Conservation (phyloP, 305 asterid genomes). For the Rubia balearica region DNA sequence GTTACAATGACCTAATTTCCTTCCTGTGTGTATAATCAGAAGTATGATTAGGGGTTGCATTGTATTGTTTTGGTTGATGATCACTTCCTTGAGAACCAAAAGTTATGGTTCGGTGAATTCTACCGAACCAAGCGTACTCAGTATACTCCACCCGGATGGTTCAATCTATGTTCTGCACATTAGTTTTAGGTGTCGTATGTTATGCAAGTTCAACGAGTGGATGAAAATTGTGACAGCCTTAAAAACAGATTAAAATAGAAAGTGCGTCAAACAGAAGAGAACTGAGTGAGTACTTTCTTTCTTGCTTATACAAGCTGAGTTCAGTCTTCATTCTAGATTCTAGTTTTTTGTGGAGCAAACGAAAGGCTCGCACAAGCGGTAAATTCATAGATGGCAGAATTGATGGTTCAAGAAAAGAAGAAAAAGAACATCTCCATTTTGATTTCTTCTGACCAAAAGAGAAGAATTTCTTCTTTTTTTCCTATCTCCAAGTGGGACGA, state of each 20-base stretch:
- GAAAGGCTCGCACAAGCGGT: neutral
- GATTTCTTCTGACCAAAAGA: neutral
- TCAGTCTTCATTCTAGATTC: neutral
- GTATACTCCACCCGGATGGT: no score
- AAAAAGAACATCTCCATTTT: neutral
- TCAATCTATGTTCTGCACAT: no score
- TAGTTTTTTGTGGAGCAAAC: neutral
- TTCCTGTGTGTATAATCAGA: neutral
- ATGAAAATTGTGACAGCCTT: no score
- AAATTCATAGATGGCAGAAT: neutral
- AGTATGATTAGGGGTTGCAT: neutral
- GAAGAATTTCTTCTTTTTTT: neutral
- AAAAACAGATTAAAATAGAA: no score
- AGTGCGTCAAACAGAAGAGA: no score
- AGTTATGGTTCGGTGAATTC: neutral
- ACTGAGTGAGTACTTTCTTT: no score
- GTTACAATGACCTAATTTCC: neutral
- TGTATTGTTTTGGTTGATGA: neutral
- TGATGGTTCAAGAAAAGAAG: neutral
- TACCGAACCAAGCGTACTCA: no score
- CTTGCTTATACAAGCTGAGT: no score
- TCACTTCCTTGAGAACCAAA: neutral
- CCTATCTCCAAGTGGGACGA: neutral
- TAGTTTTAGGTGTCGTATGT: no score
- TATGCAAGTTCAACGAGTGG: no score